These are phyloP conservation scores for Claviceps purpurea DNA, from an alignment of 2,329 filamentous ascomycete species.

Conservation along the genomic window DNA sequence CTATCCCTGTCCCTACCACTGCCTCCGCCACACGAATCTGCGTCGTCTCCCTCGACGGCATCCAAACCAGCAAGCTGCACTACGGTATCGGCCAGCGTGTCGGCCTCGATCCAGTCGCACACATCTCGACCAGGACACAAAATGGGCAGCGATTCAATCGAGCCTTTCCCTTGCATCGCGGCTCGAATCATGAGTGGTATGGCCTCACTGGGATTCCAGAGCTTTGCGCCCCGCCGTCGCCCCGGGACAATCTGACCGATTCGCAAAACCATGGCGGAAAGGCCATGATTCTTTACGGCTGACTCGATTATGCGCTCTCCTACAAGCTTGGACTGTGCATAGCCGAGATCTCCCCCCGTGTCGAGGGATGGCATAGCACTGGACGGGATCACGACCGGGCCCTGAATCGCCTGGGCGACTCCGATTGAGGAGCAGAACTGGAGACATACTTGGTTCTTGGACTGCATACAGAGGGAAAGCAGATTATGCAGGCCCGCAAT, in stretches of 20 bases:
- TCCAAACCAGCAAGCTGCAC: conserved; percentile 31
- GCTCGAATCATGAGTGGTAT: conserved; percentile 37
- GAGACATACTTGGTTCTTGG: conserved; percentile 18
- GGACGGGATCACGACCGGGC: conserved; percentile 20
- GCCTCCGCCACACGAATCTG: conserved; percentile 20
- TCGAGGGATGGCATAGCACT: conserved; percentile 22
- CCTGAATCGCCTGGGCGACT: conserved; percentile 27
- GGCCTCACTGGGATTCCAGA: conserved; percentile 37
- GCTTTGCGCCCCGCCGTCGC: conserved; percentile 21
- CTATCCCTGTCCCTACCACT: neutral
- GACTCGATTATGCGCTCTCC: conserved; percentile 23
- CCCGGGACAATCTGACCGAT: conserved; percentile 38
- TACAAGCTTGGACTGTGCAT: conserved; percentile 26
- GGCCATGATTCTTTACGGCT: conserved; percentile 19
- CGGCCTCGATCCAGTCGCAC: neutral
- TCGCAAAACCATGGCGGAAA: conserved; percentile 25
- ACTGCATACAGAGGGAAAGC: conserved; percentile 23
- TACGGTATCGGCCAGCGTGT: conserved; percentile 25
- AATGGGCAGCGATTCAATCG: conserved; percentile 26
- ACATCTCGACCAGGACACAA: neutral
- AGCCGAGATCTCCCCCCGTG: conserved; percentile 29
- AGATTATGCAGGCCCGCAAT: conserved; percentile 32
- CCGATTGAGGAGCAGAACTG: conserved; percentile 35
- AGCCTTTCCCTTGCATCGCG: neutral
- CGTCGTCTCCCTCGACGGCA: conserved; percentile 24